These are phyloP conservation scores for Penicillium thymicola DNA, from an alignment of 2,329 filamentous ascomycete species.

Conservation along the genomic window DNA sequence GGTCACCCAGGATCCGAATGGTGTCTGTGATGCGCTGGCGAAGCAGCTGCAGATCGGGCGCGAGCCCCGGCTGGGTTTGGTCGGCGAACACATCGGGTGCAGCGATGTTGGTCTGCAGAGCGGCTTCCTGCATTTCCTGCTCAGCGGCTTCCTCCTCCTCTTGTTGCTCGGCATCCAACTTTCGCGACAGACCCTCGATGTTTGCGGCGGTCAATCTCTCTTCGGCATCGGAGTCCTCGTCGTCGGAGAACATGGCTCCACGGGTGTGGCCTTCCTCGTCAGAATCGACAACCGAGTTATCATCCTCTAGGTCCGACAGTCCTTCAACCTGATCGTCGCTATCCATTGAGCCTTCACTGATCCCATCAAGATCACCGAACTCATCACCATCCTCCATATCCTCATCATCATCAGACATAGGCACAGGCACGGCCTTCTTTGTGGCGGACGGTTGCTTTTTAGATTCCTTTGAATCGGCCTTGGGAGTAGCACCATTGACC, in stretches of 20 bases:
- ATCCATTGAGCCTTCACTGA: slow-evolving; percentile 46
- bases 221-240: slow-evolving; percentile 84
- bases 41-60: slow-evolving; percentile 85
- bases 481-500: slow-evolving; percentile 28
- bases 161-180: slow-evolving; percentile 73
- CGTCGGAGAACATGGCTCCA: slow-evolving; percentile 86
- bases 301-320: slow-evolving; percentile 55
- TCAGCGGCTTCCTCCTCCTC: slow-evolving; percentile 79
- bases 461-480: slow-evolving; percentile 27
- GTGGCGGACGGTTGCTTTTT: slow-evolving; percentile 26
- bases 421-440: slow-evolving; percentile 20
- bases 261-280: slow-evolving; percentile 58
- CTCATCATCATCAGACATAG: slow-evolving; percentile 32
- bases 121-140: slow-evolving; percentile 78
- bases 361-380: slow-evolving; percentile 44
- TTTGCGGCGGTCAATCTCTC: slow-evolving; percentile 93
- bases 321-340: slow-evolving; percentile 47
- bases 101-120: slow-evolving; percentile 89
- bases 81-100: slow-evolving; percentile 63
- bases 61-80: slow-evolving; percentile 62
- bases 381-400: slow-evolving; percentile 44
- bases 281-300: slow-evolving; percentile 63
- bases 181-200: slow-evolving; percentile 84
- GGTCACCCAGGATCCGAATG: slow-evolving; percentile 85
- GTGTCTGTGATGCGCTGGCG: slow-evolving; percentile 89